Evolutionary conservation across 2,329 filamentous ascomycete species (phyloP), one percentile per base, ranked within the genome.

Genomic region (Hymenoscyphus fraxineus): DNA sequence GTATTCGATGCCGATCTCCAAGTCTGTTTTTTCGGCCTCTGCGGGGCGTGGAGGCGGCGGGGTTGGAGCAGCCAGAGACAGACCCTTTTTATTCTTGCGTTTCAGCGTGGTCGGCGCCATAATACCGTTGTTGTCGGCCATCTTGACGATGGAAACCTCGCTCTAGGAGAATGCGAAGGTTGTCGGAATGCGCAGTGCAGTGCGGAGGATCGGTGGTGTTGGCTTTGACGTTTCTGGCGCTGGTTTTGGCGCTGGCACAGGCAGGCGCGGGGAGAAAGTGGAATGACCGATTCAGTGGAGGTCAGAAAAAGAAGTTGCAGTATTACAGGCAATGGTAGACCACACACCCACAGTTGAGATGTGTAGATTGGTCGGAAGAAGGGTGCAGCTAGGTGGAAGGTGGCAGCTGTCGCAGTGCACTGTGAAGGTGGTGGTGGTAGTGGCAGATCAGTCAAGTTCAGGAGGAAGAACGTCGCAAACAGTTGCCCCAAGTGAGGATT

Each of bases 1-100:
- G 82, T 98, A 98, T 79, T 99, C 95, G 68, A 98, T 92, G 22
- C 95, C 95, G 74, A 99, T 98, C 80, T 99, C 94, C 58, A 99
- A 83, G 68, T 88, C 85, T 61, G 0, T 88, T 80, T 85, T 76
- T 74, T 89, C 91, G 66, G 87, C 88, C 73, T 92, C 90, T 57
- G 91, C 89, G 38, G 91, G 88, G 62, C 88, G 86, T 62, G 87
- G 80, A 59, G 86, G 81, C 67, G 92, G 92, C 54, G 92, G 89
- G 58, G 90, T 84, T 31, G 90, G 88, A 59, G 91, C 88, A 73
- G 87, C 93, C 75, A 99, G 83, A 70, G 93, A 93, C 60, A 99
- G 88, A 44, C 93, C 94, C 81, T 98, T 98, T 78, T 96, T 90
- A 77, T 99, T 99, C 86, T 98, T 97, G 83, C 94, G 90, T 88